Base-by-base conservation (phyloP, 768 basidiomycete species). In the Nidula microcarpa region DNA sequence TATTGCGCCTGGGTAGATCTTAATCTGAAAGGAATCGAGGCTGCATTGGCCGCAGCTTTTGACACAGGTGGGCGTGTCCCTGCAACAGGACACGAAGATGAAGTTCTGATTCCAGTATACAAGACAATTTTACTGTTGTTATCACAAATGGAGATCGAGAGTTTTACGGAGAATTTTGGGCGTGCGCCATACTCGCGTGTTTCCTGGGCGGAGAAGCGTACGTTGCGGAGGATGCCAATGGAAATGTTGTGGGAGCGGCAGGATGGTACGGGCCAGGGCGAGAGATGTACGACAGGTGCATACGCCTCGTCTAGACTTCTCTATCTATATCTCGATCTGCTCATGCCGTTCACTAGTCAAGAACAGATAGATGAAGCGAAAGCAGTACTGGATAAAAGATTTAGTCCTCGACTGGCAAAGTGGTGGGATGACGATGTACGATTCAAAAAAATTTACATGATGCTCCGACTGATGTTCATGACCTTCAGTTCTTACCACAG, bases 141-240 rank as follows among this genome's bases (percentile, higher is more conserved):
- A 50, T 55, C n/a, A 51, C 47, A 14, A 48, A 44, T n/a, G 45
- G 56, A 16, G 49, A 54, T 34, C 36, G n/a, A 18, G 44, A 51
- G 16, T 45, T 55, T 41, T 55, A 47, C 36, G 50, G 53, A 9
- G 44, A 45, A 14, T 57, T 57, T 47, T 51, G 43, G 34, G 39
- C 34, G 32, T 47, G 37, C 11, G 48, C 45, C 2, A 39, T 57
- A 14, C 41, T 47, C 39, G 60, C 58, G 13, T 52, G 49, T 35
- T 48, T 54, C 18, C 30, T 56, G 18, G 58, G 47, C 11, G 59
- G 59, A 11, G 54, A 58, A 37, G 58, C 59, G 6, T 60, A 60
- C 34, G 54, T 59, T 32, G 59, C 55, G n/a, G 58, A 60, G 41
- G 43, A 53, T 30, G 44, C 36, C 16, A n/a, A 37, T 18, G 48